Conservation (phyloP, 805 yeast genomes). For the Kuraishia cidri region DNA sequence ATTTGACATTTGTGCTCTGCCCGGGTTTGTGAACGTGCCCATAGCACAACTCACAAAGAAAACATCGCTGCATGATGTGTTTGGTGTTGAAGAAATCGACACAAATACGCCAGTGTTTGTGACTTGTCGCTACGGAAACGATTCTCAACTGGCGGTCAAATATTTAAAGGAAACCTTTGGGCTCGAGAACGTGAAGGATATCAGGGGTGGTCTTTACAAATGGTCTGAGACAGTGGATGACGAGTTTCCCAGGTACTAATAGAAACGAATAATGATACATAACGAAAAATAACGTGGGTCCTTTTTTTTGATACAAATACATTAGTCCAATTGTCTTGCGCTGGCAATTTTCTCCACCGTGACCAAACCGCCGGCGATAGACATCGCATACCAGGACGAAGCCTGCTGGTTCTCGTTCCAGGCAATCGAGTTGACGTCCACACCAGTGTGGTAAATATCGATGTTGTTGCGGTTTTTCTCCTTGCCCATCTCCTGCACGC, state of each 20-base stretch:
- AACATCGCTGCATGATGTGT: constrained; percentile 14
- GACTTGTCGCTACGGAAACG: constrained; percentile 85
- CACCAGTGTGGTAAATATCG: constrained; percentile 8
- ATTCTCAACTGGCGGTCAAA: constrained; percentile 71
- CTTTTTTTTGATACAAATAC: too few relatives aligned
- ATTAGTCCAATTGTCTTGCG: too few relatives aligned
- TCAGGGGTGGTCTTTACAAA: constrained; percentile 67
- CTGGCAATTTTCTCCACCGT: constrained; percentile 15
- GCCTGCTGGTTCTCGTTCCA: constrained; percentile 9
- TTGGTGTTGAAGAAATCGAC: neutral
- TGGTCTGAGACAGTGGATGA: constrained; percentile 61
- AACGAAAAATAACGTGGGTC: too few relatives aligned
- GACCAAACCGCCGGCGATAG: constrained; percentile 19
- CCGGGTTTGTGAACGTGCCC: constrained; percentile 56
- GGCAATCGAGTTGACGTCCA: constrained; percentile 11
- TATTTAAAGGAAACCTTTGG: constrained; percentile 42
- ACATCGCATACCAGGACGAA: constrained; percentile 11
- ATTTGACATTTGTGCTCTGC: constrained; percentile 54
- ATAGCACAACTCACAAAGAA: constrained; percentile 34
- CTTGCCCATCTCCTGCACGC: constrained; percentile 5
- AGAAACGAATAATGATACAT: neutral
- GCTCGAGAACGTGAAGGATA: constrained; percentile 45
- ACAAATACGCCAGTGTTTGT: constrained; percentile 31
- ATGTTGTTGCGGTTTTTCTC: constrained; percentile 6
- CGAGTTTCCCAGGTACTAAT: constrained; percentile 52